Percentiles rank a stretch among this genome's conserved stretches.
phyloP scores from a whole-genome alignment of 176 grass and related monocot species.

The Chloris gayana region DNA sequence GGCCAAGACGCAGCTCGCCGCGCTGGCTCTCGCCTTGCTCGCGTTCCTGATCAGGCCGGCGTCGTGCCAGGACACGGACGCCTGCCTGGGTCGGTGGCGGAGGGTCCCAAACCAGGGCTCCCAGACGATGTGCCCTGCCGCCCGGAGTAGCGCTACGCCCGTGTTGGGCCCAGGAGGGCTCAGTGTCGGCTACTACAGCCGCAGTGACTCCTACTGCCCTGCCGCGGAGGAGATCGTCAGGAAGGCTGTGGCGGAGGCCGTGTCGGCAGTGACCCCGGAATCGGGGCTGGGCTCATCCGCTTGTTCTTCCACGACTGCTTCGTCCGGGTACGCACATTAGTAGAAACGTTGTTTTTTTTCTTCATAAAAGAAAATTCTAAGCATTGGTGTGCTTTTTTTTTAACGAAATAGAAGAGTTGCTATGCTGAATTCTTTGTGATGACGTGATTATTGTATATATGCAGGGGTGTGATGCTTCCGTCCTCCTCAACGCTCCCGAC shows the following conservation, averaged over 20 bases:
- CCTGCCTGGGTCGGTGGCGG: neutral
- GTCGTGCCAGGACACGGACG: neutral
- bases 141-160: neutral
- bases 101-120: neutral
- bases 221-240: constrained; percentile 26
- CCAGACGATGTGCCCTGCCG: neutral
- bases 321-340: neutral
- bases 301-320: constrained; percentile 71
- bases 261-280: neutral
- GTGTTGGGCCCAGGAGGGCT: constrained; percentile 24
- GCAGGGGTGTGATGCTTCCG: constrained; percentile 64
- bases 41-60: neutral
- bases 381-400: neutral
- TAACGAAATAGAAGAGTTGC: neutral
- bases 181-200: constrained; percentile 29
- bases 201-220: constrained; percentile 9
- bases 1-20: neutral
- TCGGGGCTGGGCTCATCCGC: constrained; percentile 41
- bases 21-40: neutral
- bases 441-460: neutral
- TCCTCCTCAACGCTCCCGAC: constrained; percentile 36
- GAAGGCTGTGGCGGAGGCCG: neutral
- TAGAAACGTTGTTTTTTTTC: rapidly evolving
- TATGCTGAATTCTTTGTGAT: no score
- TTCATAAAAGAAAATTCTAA: neutral